Conservation (phyloP, 2,329 filamentous ascomycete genomes). For the Fusarium verticillioides region DNA sequence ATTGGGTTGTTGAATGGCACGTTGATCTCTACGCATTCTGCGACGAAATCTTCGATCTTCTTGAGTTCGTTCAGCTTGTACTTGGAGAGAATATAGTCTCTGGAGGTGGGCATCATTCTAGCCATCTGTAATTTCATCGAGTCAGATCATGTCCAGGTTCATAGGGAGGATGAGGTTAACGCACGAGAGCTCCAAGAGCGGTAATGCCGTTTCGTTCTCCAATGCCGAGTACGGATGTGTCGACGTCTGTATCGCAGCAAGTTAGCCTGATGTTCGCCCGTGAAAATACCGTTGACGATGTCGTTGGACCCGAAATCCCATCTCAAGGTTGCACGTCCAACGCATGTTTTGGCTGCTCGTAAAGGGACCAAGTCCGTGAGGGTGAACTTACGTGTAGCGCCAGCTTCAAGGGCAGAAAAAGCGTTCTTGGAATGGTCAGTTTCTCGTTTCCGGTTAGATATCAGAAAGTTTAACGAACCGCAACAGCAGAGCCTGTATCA, state of each 20-base stretch:
- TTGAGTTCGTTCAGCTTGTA: background rate
- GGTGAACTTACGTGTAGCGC: background rate
- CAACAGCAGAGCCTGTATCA: background rate
- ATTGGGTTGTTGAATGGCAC: background rate
- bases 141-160: background rate
- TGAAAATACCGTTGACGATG: background rate
- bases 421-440: background rate
- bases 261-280: background rate
- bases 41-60: background rate
- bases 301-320: background rate
- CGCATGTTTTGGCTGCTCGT: background rate
- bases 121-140: background rate
- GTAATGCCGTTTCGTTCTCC: background rate
- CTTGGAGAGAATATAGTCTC: background rate
- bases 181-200: background rate
- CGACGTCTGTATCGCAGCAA: background rate
- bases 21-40: background rate
- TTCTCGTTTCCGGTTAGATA: background rate
- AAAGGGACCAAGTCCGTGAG: background rate
- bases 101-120: background rate
- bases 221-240: background rate
- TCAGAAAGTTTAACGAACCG: background rate
- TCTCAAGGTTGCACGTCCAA: background rate
- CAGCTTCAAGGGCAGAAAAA: background rate
- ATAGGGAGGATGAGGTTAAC: background rate